Conservation (phyloP, 129 eudicot species). For the Flaveria sonorensis region DNA sequence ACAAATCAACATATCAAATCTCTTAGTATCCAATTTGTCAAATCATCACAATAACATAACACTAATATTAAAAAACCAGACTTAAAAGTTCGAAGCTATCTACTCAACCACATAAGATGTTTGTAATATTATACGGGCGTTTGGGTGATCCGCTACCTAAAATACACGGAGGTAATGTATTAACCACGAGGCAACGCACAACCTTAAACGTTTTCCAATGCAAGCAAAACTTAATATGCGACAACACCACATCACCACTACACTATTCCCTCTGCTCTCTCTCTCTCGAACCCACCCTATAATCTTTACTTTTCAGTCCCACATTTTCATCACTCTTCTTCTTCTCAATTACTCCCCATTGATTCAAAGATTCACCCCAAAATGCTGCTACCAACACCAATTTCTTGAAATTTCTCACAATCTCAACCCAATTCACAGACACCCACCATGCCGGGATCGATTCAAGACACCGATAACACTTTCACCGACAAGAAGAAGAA, state of each 20-base stretch:
- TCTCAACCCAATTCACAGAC: background rate
- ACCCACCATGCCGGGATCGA: conserved; percentile 52
- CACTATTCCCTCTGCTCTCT: too few relatives aligned
- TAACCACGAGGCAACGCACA: conserved; percentile 25
- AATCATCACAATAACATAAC: background rate
- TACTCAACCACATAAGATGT: too few relatives aligned
- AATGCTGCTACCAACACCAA: conserved; percentile 32
- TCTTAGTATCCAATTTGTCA: background rate
- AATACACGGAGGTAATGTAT: background rate
- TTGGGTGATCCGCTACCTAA: too few relatives aligned
- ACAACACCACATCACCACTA: conserved; percentile 18
- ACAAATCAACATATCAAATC: background rate
- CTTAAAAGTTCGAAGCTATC: too few relatives aligned
- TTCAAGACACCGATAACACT: conserved; percentile 24
- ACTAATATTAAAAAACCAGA: too few relatives aligned
- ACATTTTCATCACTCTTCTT: conserved; percentile 34
- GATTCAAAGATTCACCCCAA: conserved; percentile 12
- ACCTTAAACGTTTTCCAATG: conserved; percentile 32
- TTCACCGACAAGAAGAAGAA: conserved; percentile 36
- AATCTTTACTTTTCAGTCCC: conserved; percentile 29
- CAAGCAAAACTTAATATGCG: conserved; percentile 10
- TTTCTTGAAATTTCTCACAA: background rate
- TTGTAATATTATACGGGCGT: too few relatives aligned
- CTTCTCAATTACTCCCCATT: background rate
- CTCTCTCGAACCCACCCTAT: conserved; percentile 5